Base-by-base conservation (phyloP, 306 rosid species). In the Lupinus albus region DNA sequence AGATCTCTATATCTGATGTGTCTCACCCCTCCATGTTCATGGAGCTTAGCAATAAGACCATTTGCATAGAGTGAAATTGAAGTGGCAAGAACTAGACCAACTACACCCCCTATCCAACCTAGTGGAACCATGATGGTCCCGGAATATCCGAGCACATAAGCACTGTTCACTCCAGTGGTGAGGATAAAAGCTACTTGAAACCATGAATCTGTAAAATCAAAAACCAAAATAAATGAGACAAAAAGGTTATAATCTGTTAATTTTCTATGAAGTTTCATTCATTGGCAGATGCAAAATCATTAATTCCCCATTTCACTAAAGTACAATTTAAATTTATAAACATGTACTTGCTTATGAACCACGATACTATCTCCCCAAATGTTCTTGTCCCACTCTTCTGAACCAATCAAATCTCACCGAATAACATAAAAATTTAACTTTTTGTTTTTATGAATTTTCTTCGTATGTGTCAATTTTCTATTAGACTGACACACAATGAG, bases 1-100 rank as follows among this genome's bases (percentile, higher is more conserved):
- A 93, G 94, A 70, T 93, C 99, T 78, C 99, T 88, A 59, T 90
- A 93, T 80, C 99, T 79, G 82, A 93, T 93, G 70, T 90, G 97
- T 68, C 99, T 82, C 75, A 48, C 83, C 17, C 96, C 99, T n/a
- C 99, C 99, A 56, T 58, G 65, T 68, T 86, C 95, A 79, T 93
- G 99, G 15, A 93, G 89, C 80, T 67, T 71, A 55, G 97, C 96
- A 70, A 93, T 45, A 45, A 93, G 90, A 57, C 82, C 51, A 66
- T 86, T 93, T 20, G 97, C 99, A 62, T 86, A 86, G 4, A 93
- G 87, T 35, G 99, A 93, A 20, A 88, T 64, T 6, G 61, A 56
- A 0, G 94, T 79, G 28, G 97, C 92, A 8, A 72, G 46, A 66
- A 93, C 4, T 16, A 93, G 85, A 67, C 99, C 97, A 35, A 86